Base-by-base conservation (phyloP, 1,139 yeast species). In the Pichia sorboxylosa region DNA sequence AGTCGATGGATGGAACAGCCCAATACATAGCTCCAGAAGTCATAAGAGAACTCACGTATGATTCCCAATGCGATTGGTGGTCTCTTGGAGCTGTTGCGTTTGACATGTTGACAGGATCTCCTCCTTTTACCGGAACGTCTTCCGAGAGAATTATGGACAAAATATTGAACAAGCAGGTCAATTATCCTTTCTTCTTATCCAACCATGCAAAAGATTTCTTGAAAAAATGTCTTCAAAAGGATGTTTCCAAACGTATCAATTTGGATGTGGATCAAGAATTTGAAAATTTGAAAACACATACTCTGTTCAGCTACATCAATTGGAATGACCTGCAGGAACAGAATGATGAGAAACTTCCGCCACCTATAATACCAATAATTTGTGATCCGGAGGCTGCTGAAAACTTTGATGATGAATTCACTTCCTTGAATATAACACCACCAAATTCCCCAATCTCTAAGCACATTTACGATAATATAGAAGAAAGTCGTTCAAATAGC, bases 1-100 rank as follows among this genome's bases (percentile, higher is more conserved):
- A 69, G 46, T 77, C 95, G 2, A 68, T 87, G 53, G 79, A 84
- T 26, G 98, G 98, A 1, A 87, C 96, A 0, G 93, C 94, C 0
- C 95, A 85, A 54, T 87, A 84, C 52, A 85, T 87, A 82, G 97
- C 98, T 0, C 98, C 98, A 1, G 98, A 90, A 53, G 80, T 90
- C 19, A 63, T 90, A 19, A 73, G 69, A 38, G 95, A 94, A 16
- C 74, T 78, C 43, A 73, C 75, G 5, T 90, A 90, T 52, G 92
- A 83, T 47, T 81, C 75, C 41, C 70, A 78, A 16, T 95, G 92
- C 22, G 98, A 90, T 53, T 90, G 96, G 94, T 90, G 97, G 93
- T 43, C 47, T 0, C 63, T 90, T 21, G 98, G 98, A 0, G 84
- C 96, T 39, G 83, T 90, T 6, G 67, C 85, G 15, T 84, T 63